These are phyloP conservation scores for Sugiyamaella qingdaonensis DNA, from an alignment of 805 yeast genomes.

Conservation along the genomic window DNA sequence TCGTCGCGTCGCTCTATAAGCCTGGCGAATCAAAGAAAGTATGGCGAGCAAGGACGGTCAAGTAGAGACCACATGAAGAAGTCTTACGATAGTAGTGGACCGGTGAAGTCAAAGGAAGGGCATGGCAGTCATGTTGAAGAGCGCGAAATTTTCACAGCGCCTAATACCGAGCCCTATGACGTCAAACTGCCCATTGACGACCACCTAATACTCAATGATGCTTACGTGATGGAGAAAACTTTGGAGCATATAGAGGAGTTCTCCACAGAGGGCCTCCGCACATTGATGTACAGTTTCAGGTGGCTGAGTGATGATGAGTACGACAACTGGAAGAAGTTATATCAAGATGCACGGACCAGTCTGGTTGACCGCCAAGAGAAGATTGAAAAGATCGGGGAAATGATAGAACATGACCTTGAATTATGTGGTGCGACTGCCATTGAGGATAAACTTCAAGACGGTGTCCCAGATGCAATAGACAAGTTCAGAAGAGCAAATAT, in stretches of 20 bases:
- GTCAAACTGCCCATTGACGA: slow-evolving; percentile 40
- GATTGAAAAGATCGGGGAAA: slow-evolving; percentile 68
- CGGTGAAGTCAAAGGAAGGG: slow-evolving; percentile 3
- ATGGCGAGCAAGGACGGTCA: slow-evolving; percentile 21
- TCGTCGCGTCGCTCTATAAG: slow-evolving; percentile 25
- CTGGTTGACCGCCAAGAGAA: slow-evolving; percentile 59
- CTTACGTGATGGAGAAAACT: slow-evolving; percentile 74
- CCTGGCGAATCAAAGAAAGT: slow-evolving; percentile 24
- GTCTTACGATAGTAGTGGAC: not conserved
- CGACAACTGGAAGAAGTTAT: slow-evolving; percentile 60
- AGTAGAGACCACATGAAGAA: not conserved
- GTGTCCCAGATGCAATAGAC: slow-evolving; percentile 94
- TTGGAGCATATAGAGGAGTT: slow-evolving; percentile 89
- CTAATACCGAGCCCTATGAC: slow-evolving; percentile 3
- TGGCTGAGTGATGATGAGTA: slow-evolving; percentile 62
- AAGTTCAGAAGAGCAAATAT: slow-evolving; percentile 90
- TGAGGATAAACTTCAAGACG: slow-evolving; percentile 93
- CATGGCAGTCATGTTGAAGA: slow-evolving; percentile 8
- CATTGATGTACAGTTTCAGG: slow-evolving; percentile 75
- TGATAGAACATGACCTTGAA: slow-evolving; percentile 63
- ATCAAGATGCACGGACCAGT: slow-evolving; percentile 72
- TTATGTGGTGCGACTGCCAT: slow-evolving; percentile 93
- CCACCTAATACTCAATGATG: slow-evolving; percentile 61
- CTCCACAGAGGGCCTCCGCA: slow-evolving; percentile 91
- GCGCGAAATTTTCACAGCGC: not conserved